These are phyloP conservation scores for Pichia norvegensis DNA, from an alignment of 1,139 yeast species.

Conservation along the genomic window DNA sequence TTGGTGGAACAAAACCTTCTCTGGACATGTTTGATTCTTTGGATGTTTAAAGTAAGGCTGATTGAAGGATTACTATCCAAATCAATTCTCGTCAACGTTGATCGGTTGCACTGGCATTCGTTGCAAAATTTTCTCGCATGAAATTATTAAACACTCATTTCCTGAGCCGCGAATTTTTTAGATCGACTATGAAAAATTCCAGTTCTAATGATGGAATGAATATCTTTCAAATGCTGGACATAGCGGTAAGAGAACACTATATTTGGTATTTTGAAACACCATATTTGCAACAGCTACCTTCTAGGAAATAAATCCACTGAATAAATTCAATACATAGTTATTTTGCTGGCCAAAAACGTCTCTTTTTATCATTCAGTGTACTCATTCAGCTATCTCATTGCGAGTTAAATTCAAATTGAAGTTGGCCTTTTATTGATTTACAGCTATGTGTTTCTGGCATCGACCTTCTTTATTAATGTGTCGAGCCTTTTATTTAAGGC, in stretches of 20 bases:
- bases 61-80: no score
- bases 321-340: background rate
- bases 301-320: background rate
- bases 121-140: background rate
- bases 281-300: background rate
- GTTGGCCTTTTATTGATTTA: background rate
- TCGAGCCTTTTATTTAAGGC: background rate
- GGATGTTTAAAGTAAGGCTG: background rate
- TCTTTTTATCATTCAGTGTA: background rate
- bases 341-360: background rate
- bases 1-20: conserved; percentile 92
- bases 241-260: background rate
- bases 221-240: background rate
- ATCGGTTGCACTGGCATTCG: no score
- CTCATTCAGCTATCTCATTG: background rate
- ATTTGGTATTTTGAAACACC: background rate
- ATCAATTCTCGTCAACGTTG: no score
- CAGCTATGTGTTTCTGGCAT: background rate
- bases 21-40: conserved; percentile 32
- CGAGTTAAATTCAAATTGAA: no score
- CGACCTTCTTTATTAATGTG: background rate
- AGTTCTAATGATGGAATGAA: background rate
- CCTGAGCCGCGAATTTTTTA: no score
- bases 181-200: background rate
- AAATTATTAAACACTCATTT: no score